phyloP scores from a whole-genome alignment of 768 basidiomycete species.

The Termitomyces sp. region DNA sequence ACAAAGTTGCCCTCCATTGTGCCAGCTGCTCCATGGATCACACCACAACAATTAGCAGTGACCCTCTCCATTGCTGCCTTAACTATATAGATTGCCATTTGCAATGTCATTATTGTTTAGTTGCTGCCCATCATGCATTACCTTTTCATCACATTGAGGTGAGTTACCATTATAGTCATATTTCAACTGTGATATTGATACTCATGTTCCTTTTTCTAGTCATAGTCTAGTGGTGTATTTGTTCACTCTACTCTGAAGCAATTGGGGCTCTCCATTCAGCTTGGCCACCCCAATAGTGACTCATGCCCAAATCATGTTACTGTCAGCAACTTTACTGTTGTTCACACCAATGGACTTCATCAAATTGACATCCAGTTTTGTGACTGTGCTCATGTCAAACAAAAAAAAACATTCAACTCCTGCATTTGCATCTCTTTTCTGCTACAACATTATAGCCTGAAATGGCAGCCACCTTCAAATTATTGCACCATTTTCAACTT shows the following conservation, averaged over 20 bases:
- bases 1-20: neutral
- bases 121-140: neutral
- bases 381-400: slow-evolving; percentile 17
- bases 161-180: too few relatives aligned
- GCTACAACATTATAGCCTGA: slow-evolving; percentile 20
- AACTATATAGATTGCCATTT: neutral
- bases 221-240: too few relatives aligned
- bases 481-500: slow-evolving; percentile 24
- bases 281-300: slow-evolving; percentile 18
- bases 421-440: slow-evolving; percentile 22
- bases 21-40: neutral
- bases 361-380: slow-evolving; percentile 27
- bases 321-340: neutral
- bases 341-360: slow-evolving; percentile 25
- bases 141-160: slow-evolving; percentile 9
- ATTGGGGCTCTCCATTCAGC: slow-evolving; percentile 12
- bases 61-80: neutral
- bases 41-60: neutral
- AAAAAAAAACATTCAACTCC: slow-evolving; percentile 23
- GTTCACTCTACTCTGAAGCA: neutral
- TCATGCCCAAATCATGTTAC: slow-evolving; percentile 15
- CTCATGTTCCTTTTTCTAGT: too few relatives aligned
- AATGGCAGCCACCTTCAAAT: slow-evolving; percentile 25
- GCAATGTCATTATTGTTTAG: neutral
- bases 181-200: too few relatives aligned